Evolutionary conservation across 2,329 filamentous ascomycete species (phyloP).

Genomic region (Trichoderma cornu-damae): DNA sequence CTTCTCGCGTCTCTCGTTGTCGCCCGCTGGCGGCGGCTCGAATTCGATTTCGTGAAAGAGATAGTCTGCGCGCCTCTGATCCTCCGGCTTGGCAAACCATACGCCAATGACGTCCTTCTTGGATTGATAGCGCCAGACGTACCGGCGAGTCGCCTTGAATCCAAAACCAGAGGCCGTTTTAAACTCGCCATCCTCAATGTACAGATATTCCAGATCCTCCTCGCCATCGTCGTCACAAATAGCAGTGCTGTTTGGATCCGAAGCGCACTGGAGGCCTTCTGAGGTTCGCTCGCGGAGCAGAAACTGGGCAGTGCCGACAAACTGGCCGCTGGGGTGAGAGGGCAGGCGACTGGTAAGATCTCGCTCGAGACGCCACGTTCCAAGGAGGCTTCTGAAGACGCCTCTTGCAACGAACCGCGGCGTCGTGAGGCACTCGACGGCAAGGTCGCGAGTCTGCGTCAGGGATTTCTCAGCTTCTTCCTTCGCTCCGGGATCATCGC

Average conservation of each 20-base stretch:
- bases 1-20: conserved; percentile 21
- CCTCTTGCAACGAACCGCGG: conserved; percentile 57
- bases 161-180: conserved; percentile 49
- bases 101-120: conserved; percentile 56
- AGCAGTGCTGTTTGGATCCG: neutral
- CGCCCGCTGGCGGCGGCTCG: conserved; percentile 29
- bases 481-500: conserved; percentile 34
- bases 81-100: conserved; percentile 67
- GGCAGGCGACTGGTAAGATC: conserved; percentile 50
- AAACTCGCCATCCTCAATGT: conserved; percentile 63
- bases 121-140: conserved; percentile 68
- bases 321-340: conserved; percentile 58
- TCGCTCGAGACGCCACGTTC: conserved; percentile 60
- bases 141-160: conserved; percentile 60
- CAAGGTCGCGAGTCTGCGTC: conserved; percentile 41
- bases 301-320: conserved; percentile 61
- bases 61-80: conserved; percentile 60
- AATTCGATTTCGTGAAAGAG: conserved; percentile 73
- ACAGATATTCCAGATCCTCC: conserved; percentile 57
- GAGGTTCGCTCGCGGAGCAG: conserved; percentile 55
- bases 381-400: conserved; percentile 66
- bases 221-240: conserved; percentile 25
- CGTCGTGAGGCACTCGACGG: conserved; percentile 38
- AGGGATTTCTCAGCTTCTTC: conserved; percentile 41
- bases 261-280: conserved; percentile 42